Base-by-base conservation (phyloP, 768 basidiomycete species). In the Rhizopogon vesiculosus region DNA sequence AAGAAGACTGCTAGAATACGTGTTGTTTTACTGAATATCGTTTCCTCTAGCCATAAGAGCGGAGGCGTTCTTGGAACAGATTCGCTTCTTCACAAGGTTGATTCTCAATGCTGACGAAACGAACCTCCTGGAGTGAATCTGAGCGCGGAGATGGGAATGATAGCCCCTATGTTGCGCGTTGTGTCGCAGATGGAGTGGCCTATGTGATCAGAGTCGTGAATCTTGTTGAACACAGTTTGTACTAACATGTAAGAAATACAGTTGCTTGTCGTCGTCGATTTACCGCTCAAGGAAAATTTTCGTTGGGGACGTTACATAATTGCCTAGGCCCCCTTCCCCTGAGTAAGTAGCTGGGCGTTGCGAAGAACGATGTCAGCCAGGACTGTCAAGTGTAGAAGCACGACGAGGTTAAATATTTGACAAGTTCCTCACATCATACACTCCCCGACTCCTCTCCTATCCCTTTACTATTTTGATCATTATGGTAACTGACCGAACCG, bases 71-170 rank as follows among this genome's bases (percentile, higher is more conserved):
- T 56, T 74, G 56, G 64, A 66, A 22, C 55, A 62, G 13, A 66
- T 75, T 38, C 63, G 64, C 9, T 74, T 71, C 61, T 65, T 65
- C 41, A 65, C 71, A 1, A 61, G 62, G 44, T 57, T 74, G 6
- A 64, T 73, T 43, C 60, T 74, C n/a, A 69, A 74, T 42, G 61
- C 66, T 43, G 71, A 74, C 44, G 64, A 63, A 45, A 59, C 68
- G 16, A 28, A 61, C 40, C 52, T 65, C 48, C 25, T 67, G 51
- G 59, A 51, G 16, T 64, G 45, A 62, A 28, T 49, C 9, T n/a
- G n/a, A 53, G 31, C 13, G 15, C 35, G 8, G 13, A 33, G 31
- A 29, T 48, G 25, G 7, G 2, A 25, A 38, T 38, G 7, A 6
- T 12, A 19, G 15, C 48, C 48, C 48, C 48, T 49, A 38, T 49